Evolutionary conservation across 2,329 filamentous ascomycete species (phyloP), one percentile per base, ranked within the genome.

Genomic region (Aspergillus pseudoviridinutans): DNA sequence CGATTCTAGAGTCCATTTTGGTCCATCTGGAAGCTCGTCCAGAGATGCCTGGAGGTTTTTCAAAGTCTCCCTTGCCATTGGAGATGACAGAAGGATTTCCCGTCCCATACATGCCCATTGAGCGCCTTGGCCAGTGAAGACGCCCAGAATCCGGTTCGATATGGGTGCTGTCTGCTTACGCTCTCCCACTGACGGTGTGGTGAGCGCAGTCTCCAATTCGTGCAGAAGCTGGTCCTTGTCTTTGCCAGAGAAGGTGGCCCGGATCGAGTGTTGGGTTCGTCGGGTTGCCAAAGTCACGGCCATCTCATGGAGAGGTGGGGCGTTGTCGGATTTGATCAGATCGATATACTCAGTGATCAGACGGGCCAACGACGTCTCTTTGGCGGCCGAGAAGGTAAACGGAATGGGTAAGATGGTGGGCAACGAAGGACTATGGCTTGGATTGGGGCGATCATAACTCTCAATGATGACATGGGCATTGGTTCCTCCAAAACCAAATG

Each of bases 401-500:
- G 28, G 28, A 28, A 28, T 9, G 28, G 28, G 28, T 28, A 28
- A 28, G 28, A 28, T 28, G 28, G 7, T 28, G 28, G 8, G 8
- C 8, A 9, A 28, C 8, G 8, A 41, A 41, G n/a, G 38, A 41
- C 14, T 41, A 2, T 14, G n/a, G 38, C n/a, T n/a, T n/a, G 38
- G 38, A 41, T n/a, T 4, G 38, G 38, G 38, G 38, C 14, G n/a
- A 8, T 17, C 14, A 20, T 60, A 58, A 1, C 46, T 50, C 47
- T 68, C 66, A 5, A 70, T 38, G 20, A 70, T 59, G 10, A 56
- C 62, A 38, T 64, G 64, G 3, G 57, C 55, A 29, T 65, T 65
- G 3, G 59, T 55, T 2, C 64, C 63, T 2, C 63, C 64, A 20
- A 60, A 65, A 0, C 64, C 56, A 51, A 67, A 69, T n/a, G 57